These are phyloP conservation scores for Clathrus columnatus DNA, from an alignment of 768 basidiomycete species.

Conservation along the genomic window DNA sequence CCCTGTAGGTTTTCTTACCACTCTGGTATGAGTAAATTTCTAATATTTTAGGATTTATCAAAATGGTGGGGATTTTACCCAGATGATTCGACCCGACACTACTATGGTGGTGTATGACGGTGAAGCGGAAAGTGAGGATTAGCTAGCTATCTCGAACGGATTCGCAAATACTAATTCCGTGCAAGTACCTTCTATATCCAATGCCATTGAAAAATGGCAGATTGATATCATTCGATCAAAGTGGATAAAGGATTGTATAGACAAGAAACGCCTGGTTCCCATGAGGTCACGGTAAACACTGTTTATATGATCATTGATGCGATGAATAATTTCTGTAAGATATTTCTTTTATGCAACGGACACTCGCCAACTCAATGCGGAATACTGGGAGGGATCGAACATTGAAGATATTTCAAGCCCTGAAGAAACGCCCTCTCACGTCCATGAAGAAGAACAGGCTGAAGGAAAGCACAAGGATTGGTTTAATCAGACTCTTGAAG, in stretches of 20 bases:
- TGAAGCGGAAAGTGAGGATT: constrained; percentile 49
- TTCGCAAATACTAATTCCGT: not conserved
- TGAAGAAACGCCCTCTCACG: not conserved
- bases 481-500: constrained; percentile 15
- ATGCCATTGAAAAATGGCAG: constrained; percentile 59
- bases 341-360: constrained; percentile 74
- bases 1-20: constrained; percentile 34
- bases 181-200: constrained; percentile 61
- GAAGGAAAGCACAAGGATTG: not conserved
- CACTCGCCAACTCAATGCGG: constrained; percentile 38
- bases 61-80: constrained; percentile 57
- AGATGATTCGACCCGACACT: constrained; percentile 49
- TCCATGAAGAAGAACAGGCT: not conserved
- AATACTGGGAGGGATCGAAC: constrained; percentile 36
- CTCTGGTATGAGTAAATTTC: not conserved
- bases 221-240: constrained; percentile 69
- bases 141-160: not conserved
- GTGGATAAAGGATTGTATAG: constrained; percentile 80
- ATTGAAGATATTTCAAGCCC: constrained; percentile 20
- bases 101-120: constrained; percentile 64
- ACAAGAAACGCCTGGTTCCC: constrained; percentile 44
- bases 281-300: constrained; percentile 54
- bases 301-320: not conserved
- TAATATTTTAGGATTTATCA: constrained; percentile 46
- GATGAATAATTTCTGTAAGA: constrained; percentile 27